Percentiles rank a stretch among this genome's conserved stretches.
Conservation (phyloP, 768 basidiomycete genomes). For the Gautieria morchelliformis region DNA sequence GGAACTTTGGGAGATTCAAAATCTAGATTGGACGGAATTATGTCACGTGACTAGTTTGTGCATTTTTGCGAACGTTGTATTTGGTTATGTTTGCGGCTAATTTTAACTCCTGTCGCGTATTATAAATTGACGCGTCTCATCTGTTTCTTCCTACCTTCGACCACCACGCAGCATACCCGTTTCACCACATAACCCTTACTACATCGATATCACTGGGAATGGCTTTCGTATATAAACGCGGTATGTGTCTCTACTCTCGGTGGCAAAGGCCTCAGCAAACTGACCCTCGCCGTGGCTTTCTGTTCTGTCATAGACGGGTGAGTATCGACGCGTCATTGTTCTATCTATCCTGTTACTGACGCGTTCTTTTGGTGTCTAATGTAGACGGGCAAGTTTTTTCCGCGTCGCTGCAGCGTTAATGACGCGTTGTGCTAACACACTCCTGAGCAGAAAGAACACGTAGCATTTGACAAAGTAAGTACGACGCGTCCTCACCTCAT, state of each 20-base stretch:
- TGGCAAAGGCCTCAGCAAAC: background rate
- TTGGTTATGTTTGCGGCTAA: background rate
- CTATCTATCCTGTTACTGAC: background rate
- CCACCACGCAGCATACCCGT: background rate
- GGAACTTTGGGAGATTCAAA: too few species aligned
- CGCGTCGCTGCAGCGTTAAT: constrained; percentile 18
- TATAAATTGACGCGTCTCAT: constrained; percentile 8
- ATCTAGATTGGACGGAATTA: background rate
- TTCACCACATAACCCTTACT: background rate
- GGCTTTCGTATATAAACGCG: constrained; percentile 51
- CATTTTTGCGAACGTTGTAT: background rate
- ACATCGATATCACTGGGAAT: constrained; percentile 16
- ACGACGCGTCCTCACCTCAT: constrained; percentile 15
- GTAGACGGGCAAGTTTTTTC: constrained; percentile 40
- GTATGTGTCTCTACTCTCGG: constrained; percentile 23
- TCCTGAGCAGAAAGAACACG: constrained; percentile 66
- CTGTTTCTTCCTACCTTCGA: background rate
- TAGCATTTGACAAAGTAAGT: constrained; percentile 86
- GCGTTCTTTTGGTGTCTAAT: constrained; percentile 1
- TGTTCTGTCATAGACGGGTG: constrained; percentile 2
- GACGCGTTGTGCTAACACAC: constrained; percentile 6
- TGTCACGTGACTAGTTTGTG: background rate
- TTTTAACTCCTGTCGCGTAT: background rate
- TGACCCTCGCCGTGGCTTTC: background rate
- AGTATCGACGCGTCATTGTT: constrained; percentile 8